Conservation (phyloP, 169 alveolate genomes). For the Cryptosporidium sp. region DNA sequence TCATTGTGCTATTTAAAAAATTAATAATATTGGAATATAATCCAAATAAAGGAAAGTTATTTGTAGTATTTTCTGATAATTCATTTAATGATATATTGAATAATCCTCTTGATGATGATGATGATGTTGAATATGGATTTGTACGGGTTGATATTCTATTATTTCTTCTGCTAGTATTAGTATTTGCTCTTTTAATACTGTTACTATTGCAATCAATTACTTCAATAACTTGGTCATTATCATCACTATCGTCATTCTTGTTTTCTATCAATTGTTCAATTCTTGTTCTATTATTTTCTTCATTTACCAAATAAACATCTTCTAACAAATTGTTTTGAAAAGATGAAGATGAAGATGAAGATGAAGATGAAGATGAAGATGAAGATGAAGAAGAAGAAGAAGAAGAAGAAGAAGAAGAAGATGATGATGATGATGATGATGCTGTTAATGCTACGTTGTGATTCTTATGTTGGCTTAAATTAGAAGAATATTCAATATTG, state of each 20-base stretch:
- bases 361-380: neutral
- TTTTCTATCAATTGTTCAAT: neutral
- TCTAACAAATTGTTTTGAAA: neutral
- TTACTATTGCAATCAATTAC: slow-evolving; percentile 33
- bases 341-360: slow-evolving; percentile 9
- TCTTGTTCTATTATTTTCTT: neutral
- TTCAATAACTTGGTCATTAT: slow-evolving; percentile 54
- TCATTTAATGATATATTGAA: slow-evolving; percentile 11
- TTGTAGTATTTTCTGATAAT: slow-evolving; percentile 1
- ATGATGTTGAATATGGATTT: neutral
- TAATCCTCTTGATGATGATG: neutral
- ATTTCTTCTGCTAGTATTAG: neutral
- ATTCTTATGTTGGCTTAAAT: neutral
- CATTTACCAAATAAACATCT: neutral
- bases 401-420: neutral
- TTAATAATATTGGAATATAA: slow-evolving; percentile 51
- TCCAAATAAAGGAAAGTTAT: slow-evolving; percentile 37
- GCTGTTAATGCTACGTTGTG: neutral
- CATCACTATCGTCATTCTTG: neutral
- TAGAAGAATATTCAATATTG: neutral
- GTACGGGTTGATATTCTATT: neutral
- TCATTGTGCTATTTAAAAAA: slow-evolving; percentile 44
- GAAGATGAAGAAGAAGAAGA: slow-evolving; percentile 10
- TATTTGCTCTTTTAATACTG: neutral
- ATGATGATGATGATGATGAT: neutral